Conservation (phyloP, 2,329 filamentous ascomycete species). For the Tolypocladium nubicola region DNA sequence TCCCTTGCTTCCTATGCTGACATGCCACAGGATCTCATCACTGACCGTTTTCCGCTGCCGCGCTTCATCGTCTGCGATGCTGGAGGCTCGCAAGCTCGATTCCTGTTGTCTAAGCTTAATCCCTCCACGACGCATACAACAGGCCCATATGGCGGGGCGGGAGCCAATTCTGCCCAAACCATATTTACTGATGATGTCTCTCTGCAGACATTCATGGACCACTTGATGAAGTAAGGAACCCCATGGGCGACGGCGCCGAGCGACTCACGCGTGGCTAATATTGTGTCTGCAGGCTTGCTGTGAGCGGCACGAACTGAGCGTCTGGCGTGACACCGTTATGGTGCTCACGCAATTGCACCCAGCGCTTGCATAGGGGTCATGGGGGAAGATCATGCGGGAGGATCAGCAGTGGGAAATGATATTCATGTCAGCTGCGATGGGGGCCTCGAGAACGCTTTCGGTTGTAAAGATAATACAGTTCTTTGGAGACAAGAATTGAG, state of each 20-base stretch:
- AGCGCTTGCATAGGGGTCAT: not conserved
- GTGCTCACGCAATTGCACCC: not conserved
- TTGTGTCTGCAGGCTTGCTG: slow-evolving; percentile 36
- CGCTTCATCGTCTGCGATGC: slow-evolving; percentile 98
- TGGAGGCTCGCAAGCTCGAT: slow-evolving; percentile 95
- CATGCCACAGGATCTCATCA: slow-evolving; percentile 70
- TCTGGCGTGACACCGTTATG: not conserved
- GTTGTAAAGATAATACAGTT: not conserved
- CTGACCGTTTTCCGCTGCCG: slow-evolving; percentile 94
- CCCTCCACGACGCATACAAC: slow-evolving; percentile 94
- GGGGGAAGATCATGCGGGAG: not conserved
- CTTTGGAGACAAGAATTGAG: not conserved
- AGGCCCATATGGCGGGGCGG: slow-evolving; percentile 80
- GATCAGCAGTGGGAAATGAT: not conserved
- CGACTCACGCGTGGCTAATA: slow-evolving; percentile 5
- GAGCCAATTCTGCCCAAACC: slow-evolving; percentile 80
- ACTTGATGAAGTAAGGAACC: slow-evolving; percentile 86
- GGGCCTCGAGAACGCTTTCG: not conserved
- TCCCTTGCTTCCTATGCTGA: slow-evolving; percentile 5
- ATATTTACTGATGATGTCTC: slow-evolving; percentile 99
- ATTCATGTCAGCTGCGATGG: not conserved
- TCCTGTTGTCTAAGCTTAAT: slow-evolving; percentile 93
- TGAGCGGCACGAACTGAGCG: slow-evolving; percentile 49
- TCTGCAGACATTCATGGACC: slow-evolving; percentile 98
- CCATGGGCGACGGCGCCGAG: no score